These are phyloP conservation scores for Annona squamosa DNA, from an alignment of 164 flowering plant genomes.

Conservation along the genomic window DNA sequence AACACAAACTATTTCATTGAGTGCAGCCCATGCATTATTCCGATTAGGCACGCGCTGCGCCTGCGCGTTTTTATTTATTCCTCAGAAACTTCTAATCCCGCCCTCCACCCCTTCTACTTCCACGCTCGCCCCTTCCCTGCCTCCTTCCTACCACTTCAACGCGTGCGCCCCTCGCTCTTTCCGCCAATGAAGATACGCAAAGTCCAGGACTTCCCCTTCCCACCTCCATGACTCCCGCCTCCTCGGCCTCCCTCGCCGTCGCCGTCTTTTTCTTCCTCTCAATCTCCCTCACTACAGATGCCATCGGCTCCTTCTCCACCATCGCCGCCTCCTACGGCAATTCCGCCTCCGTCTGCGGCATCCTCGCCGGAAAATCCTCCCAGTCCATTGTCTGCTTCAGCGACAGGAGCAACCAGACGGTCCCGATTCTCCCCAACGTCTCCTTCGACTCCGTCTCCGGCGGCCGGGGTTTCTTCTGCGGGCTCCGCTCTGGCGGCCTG, in stretches of 20 bases:
- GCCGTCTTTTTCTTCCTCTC: not conserved
- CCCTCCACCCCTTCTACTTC: not conserved
- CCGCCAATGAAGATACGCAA: not conserved
- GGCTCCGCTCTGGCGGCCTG: constrained; percentile 54
- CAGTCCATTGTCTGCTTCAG: constrained; percentile 48
- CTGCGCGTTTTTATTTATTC: not conserved
- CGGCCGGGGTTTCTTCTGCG: constrained; percentile 63
- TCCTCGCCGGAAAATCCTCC: constrained; percentile 36
- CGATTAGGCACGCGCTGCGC: not conserved
- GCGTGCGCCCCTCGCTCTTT: not conserved
- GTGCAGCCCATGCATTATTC: no score
- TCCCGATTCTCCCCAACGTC: constrained; percentile 28
- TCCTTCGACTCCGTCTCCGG: constrained; percentile 65
- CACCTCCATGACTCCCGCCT: not conserved
- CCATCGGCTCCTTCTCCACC: constrained; percentile 60
- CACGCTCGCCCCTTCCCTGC: not conserved
- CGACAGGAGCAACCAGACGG: constrained; percentile 5
- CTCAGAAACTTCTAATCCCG: no score
- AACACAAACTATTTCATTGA: no score
- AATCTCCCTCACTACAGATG: constrained; percentile 6
- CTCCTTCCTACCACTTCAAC: not conserved
- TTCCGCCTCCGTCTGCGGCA: constrained; percentile 62
- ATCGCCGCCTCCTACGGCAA: constrained; percentile 37
- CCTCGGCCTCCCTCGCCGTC: not conserved
- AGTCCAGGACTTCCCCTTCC: not conserved